Base-by-base conservation (phyloP, 2,329 filamentous ascomycete genomes). In the Penicillium olsonii region DNA sequence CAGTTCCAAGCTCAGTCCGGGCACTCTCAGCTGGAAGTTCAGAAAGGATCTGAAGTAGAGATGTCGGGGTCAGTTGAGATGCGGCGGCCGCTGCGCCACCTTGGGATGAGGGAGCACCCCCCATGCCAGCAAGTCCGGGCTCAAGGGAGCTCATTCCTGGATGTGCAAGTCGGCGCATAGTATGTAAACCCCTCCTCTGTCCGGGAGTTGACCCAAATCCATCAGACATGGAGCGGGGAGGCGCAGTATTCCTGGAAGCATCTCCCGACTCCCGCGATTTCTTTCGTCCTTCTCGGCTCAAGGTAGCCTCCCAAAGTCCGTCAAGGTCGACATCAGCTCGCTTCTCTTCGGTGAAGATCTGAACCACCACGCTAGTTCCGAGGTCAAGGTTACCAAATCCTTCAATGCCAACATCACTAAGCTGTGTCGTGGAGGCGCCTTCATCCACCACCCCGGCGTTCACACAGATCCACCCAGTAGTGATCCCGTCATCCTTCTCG, bases 391-490 rank as follows among this genome's bases (percentile, higher is more conserved):
- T 75, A 2, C 90, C 89, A 64, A 96, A 96, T 0, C 92, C 92
- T 27, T 90, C 85, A 49, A 92, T 84, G 5, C 54, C 61, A 14
- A 56, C 54, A 14, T 65, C 61, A 18, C 56, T 60, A 9, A 58
- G 49, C 26, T 59, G 38, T 34, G 66, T 64, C 27, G 70, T 60
- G 4, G 68, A 60, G 34, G 59, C 53, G 2, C 58, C 75, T 18
- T 81, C 80, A 37, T 87, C 82, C 1, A 90, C 79, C 14, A 82
- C 82, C 4, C 89, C 90, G 9, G 94, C 81, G 66, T 96, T 95
- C 53, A 97, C 88, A 70, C 94, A 99, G 17, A 99, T 87, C 94
- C 94, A 99, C 9, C 91, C 92, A 1, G 92, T 96, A 11, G 87
- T 86, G 44, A 96, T 88, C 2, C 92, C 92, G 64, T 96, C 90